Evolutionary conservation across 106 monocot species (phyloP), one percentile per base, ranked within the genome.

Genomic region (Amphibolis antarctica): DNA sequence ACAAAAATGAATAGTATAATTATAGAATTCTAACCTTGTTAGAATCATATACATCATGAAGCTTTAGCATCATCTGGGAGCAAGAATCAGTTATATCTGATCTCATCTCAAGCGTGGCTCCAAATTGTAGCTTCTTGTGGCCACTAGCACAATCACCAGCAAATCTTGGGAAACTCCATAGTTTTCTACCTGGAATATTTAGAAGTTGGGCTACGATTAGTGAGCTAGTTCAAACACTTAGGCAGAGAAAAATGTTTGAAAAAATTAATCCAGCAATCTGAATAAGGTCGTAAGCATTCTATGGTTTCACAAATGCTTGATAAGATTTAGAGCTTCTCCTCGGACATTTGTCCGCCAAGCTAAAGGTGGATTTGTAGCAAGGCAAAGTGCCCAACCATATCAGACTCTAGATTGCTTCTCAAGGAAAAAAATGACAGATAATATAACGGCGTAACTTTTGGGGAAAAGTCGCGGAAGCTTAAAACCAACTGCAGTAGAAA

Each of bases 11-110:
- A 49, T 50, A 2, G 18, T 4, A 12, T 12, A 10, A 28, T 60
- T 21, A 36, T 20, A 26, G 11, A 14, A 44, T 19, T 3, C 46
- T 46, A 36, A 75, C 75, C 68, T 75, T 75, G 30, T 68, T 53
- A 26, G 75, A 53, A 22, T 75, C 75, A 46, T 75, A 75, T 44
- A 75, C 53, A 19, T 68, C 68, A 44, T 75, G 67, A 45, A 75
- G 75, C 27, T 75, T 67, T 68, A 75, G 67, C 75, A 75, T 75
- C 75, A 75, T 67, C 29, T 68, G 67, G 18, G 75, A 75, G 24
- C 75, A 75, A n/a, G 61, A 53, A 24, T 75, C 75, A 15, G 68
- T 28, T 19, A 75, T 68, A 62, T 75, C 75, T 15, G 75, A 75
- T 50, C 46, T 66, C 44, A 62, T 12, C 27, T 75, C 75, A 68